Base-by-base conservation (phyloP, 768 basidiomycete genomes). In the Mycena amicta region DNA sequence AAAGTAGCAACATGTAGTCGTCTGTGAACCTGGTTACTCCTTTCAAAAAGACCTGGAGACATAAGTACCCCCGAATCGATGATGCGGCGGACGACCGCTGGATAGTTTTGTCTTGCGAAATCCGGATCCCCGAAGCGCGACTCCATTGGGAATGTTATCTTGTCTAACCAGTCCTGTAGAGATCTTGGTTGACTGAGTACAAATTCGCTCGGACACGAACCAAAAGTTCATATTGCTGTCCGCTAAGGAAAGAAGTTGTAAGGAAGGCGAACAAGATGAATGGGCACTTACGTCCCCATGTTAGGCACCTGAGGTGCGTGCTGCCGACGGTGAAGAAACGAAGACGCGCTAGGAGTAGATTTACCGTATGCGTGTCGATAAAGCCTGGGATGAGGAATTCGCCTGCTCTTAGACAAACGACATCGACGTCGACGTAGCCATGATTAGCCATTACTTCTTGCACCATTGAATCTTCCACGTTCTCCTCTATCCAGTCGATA, bases 1-100 rank as follows among this genome's bases (percentile, higher is more conserved):
- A 68, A 92, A 96, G 72, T 95, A 97, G 70, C 93, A 97, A 67
- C 88, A 92, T 0, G 95, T 97, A 1, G 95, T 97, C 1, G 94
- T 96, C 95, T 94, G 66, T 5, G 15, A 47, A 16, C 30, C 27
- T 28, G 18, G 33, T 53, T n/a, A n/a, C n/a, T n/a, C n/a, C n/a
- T n/a, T n/a, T 55, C 55, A 53, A 8, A 20, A n/a, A 22, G 4
- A 39, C 40, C 13, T 59, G 25, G 50, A 31, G 56, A 46, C 60
- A 60, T 45, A 63, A 50, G 65, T 70, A 96, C 95, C 50, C 93
- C 95, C 30, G 74, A 83, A 58, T 89, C 80, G 49, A 97, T 79
- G 20, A 85, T 78, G 20, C 89, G 78, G 33, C 83, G 78, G 28
- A 97, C 89, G 31, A 93, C 90, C 12, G 82, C 77, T 16, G 79